phyloP scores from a whole-genome alignment of 441 rosid genomes.

The Arabidopsis hybrid region DNA sequence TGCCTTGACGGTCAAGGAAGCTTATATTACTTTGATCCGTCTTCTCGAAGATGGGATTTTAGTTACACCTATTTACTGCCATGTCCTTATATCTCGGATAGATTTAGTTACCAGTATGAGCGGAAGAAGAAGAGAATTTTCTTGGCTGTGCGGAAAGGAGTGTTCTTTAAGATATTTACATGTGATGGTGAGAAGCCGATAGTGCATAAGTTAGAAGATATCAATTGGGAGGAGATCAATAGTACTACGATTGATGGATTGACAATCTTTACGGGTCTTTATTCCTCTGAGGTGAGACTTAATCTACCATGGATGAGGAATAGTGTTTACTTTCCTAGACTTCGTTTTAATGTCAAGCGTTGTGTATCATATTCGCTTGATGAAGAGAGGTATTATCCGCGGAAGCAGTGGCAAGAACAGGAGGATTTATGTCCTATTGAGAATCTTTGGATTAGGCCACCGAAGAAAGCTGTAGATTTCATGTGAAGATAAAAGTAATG shows the following conservation, averaged over 20 bases:
- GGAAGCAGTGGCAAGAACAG: conserved; percentile 71
- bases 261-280: conserved; percentile 14
- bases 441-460: conserved; percentile 64
- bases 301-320: conserved; percentile 39
- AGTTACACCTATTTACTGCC: rapidly evolving
- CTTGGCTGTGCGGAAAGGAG: conserved; percentile 18
- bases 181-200: conserved; percentile 29
- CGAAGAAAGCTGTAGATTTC: conserved; percentile 16
- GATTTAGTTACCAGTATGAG: background rate
- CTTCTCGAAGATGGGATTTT: conserved; percentile 6
- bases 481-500: conserved; percentile 19
- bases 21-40: conserved; percentile 18
- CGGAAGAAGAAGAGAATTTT: conserved; percentile 22
- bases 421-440: conserved; percentile 69
- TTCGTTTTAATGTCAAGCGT: conserved; percentile 67
- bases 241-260: conserved; percentile 13
- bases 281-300: conserved; percentile 14
- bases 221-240: background rate
- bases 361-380: conserved; percentile 71
- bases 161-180: conserved; percentile 18
- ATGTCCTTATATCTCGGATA: conserved; percentile 13
- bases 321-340: conserved; percentile 47
- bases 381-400: conserved; percentile 67
- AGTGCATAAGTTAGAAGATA: background rate
- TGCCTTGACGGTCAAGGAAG: background rate